Conservation (phyloP, 139 green algal species). For the Chlorella sp. region DNA sequence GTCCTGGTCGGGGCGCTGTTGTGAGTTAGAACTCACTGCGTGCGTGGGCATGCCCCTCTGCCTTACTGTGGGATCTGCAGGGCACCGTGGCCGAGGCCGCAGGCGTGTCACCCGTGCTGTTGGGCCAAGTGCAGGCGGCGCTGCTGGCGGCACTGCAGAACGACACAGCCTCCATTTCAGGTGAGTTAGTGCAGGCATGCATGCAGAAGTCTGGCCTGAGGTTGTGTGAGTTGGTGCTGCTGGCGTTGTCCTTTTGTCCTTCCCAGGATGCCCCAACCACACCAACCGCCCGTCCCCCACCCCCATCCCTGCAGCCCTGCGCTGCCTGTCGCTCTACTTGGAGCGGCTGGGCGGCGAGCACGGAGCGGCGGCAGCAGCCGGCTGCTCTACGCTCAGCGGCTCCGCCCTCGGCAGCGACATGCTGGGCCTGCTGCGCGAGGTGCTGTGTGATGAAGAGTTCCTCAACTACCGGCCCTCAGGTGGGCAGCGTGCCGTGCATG, state of each 20-base stretch:
- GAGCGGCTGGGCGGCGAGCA: constrained; percentile 22
- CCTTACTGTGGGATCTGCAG: not conserved
- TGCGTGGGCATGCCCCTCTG: too few relatives aligned
- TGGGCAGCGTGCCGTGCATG: not conserved
- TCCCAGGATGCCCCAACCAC: not conserved
- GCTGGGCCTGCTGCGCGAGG: constrained; percentile 12
- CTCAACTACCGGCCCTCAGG: constrained; percentile 35
- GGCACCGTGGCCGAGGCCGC: not conserved
- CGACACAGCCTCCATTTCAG: constrained; percentile 41
- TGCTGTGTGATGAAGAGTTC: constrained; percentile 27
- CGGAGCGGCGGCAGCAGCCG: not conserved
- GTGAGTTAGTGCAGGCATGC: not conserved
- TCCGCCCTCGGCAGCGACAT: not conserved
- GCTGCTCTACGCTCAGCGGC: not conserved
- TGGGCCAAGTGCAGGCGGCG: not conserved
- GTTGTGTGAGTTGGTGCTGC: not conserved
- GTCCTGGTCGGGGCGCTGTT: too few relatives aligned
- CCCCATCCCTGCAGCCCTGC: constrained; percentile 6
- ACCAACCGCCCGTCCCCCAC: not conserved
- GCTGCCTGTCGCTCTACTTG: constrained; percentile 47
- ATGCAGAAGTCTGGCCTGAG: too few relatives aligned
- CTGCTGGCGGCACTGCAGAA: constrained; percentile 12
- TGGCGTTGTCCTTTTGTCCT: too few relatives aligned
- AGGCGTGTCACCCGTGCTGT: not conserved
- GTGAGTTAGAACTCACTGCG: too few relatives aligned